phyloP scores from a whole-genome alignment of 1,284 basidiomycete species.

The Moesziomyces antarcticus region DNA sequence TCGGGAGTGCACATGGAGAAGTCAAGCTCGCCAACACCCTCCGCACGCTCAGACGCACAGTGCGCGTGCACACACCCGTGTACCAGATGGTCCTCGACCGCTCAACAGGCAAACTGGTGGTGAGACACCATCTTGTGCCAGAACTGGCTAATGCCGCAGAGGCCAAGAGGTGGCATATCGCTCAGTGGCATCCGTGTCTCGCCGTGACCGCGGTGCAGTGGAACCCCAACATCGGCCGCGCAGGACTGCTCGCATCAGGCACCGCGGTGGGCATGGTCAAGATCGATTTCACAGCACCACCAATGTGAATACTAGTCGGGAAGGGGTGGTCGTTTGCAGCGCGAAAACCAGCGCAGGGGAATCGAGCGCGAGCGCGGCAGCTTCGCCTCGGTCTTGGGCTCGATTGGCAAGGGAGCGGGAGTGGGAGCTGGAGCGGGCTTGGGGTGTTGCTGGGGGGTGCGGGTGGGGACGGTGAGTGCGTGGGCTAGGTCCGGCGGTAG shows the following conservation, averaged over 20 bases:
- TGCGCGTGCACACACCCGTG: constrained; percentile 15
- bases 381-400: no score
- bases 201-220: constrained; percentile 27
- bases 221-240: constrained; percentile 31
- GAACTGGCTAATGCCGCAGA: constrained; percentile 18
- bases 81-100: constrained; percentile 22
- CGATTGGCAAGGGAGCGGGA: background rate
- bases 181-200: constrained; percentile 19
- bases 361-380: no score
- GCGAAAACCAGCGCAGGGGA: no score
- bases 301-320: constrained; percentile 3
- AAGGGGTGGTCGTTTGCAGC: background rate
- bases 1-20: constrained; percentile 27
- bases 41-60: constrained; percentile 4
- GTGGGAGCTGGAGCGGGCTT: background rate
- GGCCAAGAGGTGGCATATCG: constrained; percentile 13
- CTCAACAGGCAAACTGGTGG: constrained; percentile 10
- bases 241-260: constrained; percentile 15
- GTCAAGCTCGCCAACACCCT: constrained; percentile 34
- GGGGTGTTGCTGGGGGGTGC: background rate
- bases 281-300: constrained; percentile 27
- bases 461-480: background rate
- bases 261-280: constrained; percentile 26
- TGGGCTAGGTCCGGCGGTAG: no score
- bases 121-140: constrained; percentile 10